Evolutionary conservation across 257 asterid genomes (phyloP).

Genomic region (Capsicum rhomboideum): DNA sequence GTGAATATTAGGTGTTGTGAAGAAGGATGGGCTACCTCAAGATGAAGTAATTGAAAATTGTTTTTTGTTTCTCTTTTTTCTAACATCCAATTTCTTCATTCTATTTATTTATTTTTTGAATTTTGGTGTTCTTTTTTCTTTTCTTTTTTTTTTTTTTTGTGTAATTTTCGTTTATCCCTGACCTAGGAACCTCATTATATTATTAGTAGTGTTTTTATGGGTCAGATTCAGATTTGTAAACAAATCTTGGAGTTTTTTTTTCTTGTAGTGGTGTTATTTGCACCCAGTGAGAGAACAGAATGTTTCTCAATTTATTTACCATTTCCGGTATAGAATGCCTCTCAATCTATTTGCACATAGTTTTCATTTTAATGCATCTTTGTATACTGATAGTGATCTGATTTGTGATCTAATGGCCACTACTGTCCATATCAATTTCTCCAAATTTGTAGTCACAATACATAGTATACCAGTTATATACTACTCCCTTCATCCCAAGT

Average conservation of each 20-base stretch:
- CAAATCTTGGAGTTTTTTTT: conserved; percentile 1
- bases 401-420: not conserved
- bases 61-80: conserved; percentile 7
- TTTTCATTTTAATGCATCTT: not conserved
- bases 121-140: not conserved
- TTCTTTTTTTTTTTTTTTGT: not conserved
- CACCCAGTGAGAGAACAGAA: conserved; percentile 8
- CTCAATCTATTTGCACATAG: too few relatives aligned
- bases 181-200: not conserved
- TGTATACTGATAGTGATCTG: not conserved
- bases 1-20: not conserved
- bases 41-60: conserved; percentile 6
- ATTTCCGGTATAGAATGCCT: not conserved
- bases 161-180: conserved; percentile 8
- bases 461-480: too few relatives aligned
- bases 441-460: not conserved
- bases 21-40: conserved; percentile 7
- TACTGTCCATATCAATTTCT: too few relatives aligned
- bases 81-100: conserved; percentile 2
- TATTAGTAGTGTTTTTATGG: conserved; percentile 8
- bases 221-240: conserved; percentile 7
- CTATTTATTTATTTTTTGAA: not conserved
- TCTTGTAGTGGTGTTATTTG: conserved; percentile 17
- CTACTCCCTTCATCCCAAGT: too few relatives aligned
- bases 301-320: not conserved